A percentile compares a stretch with the other conserved stretches of the same genome.
Evolutionary conservation across 208 protist genomes (phyloP).

Genomic region (Naegleria fowleri): DNA sequence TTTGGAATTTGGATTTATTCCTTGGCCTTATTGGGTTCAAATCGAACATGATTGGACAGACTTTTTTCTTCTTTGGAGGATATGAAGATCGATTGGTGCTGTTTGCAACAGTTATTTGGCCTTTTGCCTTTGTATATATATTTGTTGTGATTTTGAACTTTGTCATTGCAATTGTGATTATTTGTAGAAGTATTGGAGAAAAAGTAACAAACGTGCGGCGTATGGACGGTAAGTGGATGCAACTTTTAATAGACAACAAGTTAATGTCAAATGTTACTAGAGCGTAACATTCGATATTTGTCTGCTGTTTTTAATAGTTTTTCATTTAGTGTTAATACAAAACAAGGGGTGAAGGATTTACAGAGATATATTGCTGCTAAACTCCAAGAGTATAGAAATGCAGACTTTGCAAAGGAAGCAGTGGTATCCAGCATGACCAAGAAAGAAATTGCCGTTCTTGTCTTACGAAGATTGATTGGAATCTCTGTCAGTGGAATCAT

Average conservation of each 20-base stretch:
- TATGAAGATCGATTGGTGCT: not conserved
- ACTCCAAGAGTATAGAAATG: not conserved
- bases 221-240: not conserved
- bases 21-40: not conserved
- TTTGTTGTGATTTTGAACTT: not conserved
- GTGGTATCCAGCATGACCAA: not conserved
- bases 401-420: not conserved
- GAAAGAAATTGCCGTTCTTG: not conserved
- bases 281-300: not conserved
- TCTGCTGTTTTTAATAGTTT: not conserved
- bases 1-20: not conserved
- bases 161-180: not conserved
- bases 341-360: not conserved
- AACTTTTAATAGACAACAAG: too few species aligned
- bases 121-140: not conserved
- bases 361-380: not conserved
- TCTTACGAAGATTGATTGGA: not conserved
- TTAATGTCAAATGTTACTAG: too few species aligned
- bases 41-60: not conserved
- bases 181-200: not conserved
- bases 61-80: not conserved
- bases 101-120: not conserved
- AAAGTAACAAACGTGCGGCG: not conserved
- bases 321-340: too few species aligned
- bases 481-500: not conserved